Evolutionary conservation across 495 filamentous ascomycete species (phyloP), one percentile per base, ranked within the genome.

Genomic region (Sphaerosporella brunnea): DNA sequence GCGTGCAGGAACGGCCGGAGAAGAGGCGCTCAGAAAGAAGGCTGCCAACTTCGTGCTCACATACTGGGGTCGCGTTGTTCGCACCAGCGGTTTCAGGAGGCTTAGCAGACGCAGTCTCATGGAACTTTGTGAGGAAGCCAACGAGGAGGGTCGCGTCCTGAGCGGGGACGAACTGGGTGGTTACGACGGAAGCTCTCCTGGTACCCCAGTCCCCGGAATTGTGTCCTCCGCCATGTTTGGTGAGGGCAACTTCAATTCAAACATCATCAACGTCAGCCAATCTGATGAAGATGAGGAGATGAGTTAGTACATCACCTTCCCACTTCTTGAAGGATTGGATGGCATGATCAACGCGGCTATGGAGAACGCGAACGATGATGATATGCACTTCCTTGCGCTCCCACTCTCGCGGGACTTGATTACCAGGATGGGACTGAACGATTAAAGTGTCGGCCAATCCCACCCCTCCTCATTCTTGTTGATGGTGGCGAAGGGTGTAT

Each of bases 21-120:
- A 97, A 62, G 84, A 93, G 24, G 95, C 85, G 84, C 71, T 97
- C 28, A 79, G 82, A 58, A 78, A 79, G 53, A 78, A 87, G 40
- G 87, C 90, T 3, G 85, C 84, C 2, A 72, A 68, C 43, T 96
- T 92, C 63, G 93, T 83, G 56, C 73, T 96, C 56, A 75, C 77
- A 28, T 79, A 96, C 65, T 97, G 92, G 92, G 90, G 90, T 41
- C 79, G 92, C 23, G 73, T 97, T 16, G 88, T 94, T 18, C 77
- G 92, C 36, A 95, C 87, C 0, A 69, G 73, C 16, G 87, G 82
- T 0, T 97, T 97, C 68, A 73, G 79, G 54, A 75, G 75, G 39
- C 68, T 97, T 36, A 80, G 76, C 44, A 77, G 81, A 36, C 64
- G 70, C 28, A 82, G 81, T 43, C 67, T 95, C 32, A 78, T 94